Conservation (phyloP, 352 stramenopile genomes). For the Peronospora destructor region DNA sequence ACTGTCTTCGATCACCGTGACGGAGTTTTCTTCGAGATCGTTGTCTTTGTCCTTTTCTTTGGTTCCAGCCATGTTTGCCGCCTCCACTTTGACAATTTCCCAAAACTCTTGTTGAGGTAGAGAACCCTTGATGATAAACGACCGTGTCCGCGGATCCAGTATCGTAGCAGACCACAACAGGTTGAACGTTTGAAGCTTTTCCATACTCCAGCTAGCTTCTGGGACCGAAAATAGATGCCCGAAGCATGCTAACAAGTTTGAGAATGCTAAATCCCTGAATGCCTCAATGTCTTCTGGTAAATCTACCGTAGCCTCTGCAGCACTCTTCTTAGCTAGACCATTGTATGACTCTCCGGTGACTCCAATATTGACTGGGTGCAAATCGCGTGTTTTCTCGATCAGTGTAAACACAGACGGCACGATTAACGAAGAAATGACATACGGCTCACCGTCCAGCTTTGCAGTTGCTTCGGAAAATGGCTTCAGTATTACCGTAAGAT, state of each 20-base stretch:
- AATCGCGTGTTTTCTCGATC: constrained; percentile 50
- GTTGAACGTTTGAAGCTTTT: constrained; percentile 56
- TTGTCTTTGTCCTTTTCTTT: constrained; percentile 49
- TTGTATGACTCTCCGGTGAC: constrained; percentile 4
- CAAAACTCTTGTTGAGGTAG: constrained; percentile 52
- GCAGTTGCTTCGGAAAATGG: constrained; percentile 54
- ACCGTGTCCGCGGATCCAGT: constrained; percentile 61
- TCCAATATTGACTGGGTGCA: constrained; percentile 5
- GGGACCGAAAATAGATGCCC: constrained; percentile 51
- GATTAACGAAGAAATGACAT: constrained; percentile 56
- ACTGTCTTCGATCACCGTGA: constrained; percentile 37
- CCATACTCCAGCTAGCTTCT: constrained; percentile 30
- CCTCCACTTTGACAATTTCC: constrained; percentile 62
- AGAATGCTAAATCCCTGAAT: constrained; percentile 43
- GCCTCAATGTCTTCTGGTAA: constrained; percentile 64
- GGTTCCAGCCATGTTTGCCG: constrained; percentile 39
- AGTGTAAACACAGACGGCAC: constrained; percentile 66
- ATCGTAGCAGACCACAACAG: constrained; percentile 62
- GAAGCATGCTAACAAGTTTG: constrained; percentile 48
- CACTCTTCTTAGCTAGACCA: constrained; percentile 13
- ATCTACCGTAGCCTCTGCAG: constrained; percentile 15
- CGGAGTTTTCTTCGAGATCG: constrained; percentile 31
- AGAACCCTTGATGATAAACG: constrained; percentile 71
- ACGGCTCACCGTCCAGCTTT: constrained; percentile 55
- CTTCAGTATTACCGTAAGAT: constrained; percentile 56